Conservation (phyloP, 1,284 basidiomycete genomes). For the Leccinum fallax region DNA sequence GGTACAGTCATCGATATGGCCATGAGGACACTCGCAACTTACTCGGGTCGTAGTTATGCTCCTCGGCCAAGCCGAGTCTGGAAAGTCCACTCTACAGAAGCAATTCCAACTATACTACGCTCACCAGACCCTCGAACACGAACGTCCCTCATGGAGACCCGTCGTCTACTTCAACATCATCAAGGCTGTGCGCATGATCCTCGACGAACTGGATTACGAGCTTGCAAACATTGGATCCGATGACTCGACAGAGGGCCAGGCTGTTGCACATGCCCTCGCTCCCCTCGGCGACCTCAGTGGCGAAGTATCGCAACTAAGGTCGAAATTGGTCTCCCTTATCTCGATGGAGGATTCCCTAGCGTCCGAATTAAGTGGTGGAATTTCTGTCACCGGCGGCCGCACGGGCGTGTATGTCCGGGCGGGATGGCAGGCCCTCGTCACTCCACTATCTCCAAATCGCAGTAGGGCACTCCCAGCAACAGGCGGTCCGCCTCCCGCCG, state of each 20-base stretch:
- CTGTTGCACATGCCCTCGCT: conserved; percentile 34
- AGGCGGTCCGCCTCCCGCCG: conserved; percentile 37
- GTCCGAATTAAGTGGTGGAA: conserved; percentile 64
- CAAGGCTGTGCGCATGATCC: conserved; percentile 73
- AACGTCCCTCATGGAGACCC: conserved; percentile 73
- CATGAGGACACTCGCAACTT: conserved; percentile 6
- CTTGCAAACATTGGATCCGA: conserved; percentile 40
- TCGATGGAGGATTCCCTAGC: conserved; percentile 69
- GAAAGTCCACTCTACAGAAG: conserved; percentile 78
- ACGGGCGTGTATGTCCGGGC: conserved; percentile 65
- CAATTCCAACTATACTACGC: conserved; percentile 82
- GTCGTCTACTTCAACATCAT: conserved; percentile 81
- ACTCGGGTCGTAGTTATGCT: conserved; percentile 54
- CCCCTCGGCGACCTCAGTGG: conserved; percentile 38
- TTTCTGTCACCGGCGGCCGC: conserved; percentile 58
- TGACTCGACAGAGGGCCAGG: conserved; percentile 31
- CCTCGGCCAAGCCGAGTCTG: conserved; percentile 78
- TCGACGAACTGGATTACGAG: conserved; percentile 71
- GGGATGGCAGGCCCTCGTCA: conserved; percentile 65
- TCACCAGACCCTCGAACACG: conserved; percentile 64
- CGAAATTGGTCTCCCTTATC: conserved; percentile 61
- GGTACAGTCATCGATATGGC: conserved; percentile 42
- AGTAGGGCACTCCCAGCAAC: conserved; percentile 43
- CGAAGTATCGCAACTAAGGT: conserved; percentile 57
- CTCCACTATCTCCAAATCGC: conserved; percentile 43